Conservation (phyloP, 306 rosid species). For the Spatholobus suberectus region DNA sequence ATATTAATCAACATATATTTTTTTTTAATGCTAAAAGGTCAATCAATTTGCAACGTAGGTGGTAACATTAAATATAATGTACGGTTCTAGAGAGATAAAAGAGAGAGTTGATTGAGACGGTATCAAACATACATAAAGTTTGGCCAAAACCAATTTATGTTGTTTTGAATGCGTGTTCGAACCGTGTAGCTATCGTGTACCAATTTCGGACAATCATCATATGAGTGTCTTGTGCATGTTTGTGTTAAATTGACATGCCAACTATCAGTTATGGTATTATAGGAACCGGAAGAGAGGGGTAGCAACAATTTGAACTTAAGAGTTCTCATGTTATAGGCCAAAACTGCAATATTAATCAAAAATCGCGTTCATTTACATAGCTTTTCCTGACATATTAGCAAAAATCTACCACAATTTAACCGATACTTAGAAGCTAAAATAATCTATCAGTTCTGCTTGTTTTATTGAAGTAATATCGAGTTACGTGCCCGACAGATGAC, state of each 20-base stretch:
- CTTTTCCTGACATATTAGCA: background rate
- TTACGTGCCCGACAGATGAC: background rate
- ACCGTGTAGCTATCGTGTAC: constrained; percentile 17
- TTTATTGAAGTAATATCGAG: background rate
- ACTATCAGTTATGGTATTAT: background rate
- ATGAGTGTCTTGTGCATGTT: constrained; percentile 11
- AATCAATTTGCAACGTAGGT: no score
- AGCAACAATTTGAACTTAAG: background rate
- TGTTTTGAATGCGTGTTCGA: constrained; percentile 13
- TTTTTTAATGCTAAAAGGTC: no score
- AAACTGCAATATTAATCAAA: constrained; percentile 9
- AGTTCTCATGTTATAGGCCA: background rate
- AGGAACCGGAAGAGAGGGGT: background rate
- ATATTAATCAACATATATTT: no score
- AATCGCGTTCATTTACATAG: background rate
- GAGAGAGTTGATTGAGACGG: background rate
- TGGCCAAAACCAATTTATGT: constrained; percentile 15
- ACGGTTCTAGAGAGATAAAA: background rate
- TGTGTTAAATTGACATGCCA: constrained; percentile 22
- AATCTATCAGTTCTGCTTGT: background rate
- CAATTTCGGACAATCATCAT: constrained; percentile 5
- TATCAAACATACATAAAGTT: background rate
- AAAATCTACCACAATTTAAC: background rate
- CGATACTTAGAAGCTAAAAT: background rate
- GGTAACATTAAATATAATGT: background rate